Conservation (phyloP, 2,329 filamentous ascomycete genomes). For the Pseudogymnoascus sp. region DNA sequence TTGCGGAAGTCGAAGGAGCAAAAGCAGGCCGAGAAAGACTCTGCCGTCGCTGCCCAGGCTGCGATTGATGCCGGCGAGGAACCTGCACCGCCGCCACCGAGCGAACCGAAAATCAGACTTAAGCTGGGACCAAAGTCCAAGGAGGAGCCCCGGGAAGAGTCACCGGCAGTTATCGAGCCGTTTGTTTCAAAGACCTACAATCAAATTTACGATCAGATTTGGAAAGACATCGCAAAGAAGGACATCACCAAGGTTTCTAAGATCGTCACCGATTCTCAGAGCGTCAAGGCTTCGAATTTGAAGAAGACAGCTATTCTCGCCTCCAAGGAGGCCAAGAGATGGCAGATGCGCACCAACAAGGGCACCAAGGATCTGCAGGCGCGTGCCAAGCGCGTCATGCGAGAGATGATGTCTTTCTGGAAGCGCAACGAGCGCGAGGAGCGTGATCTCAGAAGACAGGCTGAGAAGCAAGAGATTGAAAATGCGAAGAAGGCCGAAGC, state of each 20-base stretch:
- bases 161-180: slow-evolving; percentile 30
- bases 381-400: slow-evolving; percentile 94
- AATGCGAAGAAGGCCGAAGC: slow-evolving; percentile 95
- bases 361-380: slow-evolving; percentile 97
- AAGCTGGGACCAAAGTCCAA: slow-evolving; percentile 43
- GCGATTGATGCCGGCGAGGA: slow-evolving; percentile 75
- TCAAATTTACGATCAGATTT: slow-evolving; percentile 95
- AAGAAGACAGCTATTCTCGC: slow-evolving; percentile 96
- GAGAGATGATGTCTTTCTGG: slow-evolving; percentile 99
- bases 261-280: slow-evolving; percentile 76
- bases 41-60: slow-evolving; percentile 81
- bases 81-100: slow-evolving; percentile 44
- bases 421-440: slow-evolving; percentile 98
- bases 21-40: slow-evolving; percentile 73
- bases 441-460: slow-evolving; percentile 85
- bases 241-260: slow-evolving; percentile 90
- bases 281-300: slow-evolving; percentile 86
- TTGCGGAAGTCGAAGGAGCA: slow-evolving; percentile 88
- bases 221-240: slow-evolving; percentile 88
- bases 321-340: slow-evolving; percentile 93
- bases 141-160: slow-evolving; percentile 30
- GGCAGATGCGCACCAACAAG: slow-evolving; percentile 97
- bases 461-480: slow-evolving; percentile 92
- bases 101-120: slow-evolving; percentile 50
- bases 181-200: slow-evolving; percentile 91